Conservation (phyloP, 345 rosid species). For the Brassica juncea region DNA sequence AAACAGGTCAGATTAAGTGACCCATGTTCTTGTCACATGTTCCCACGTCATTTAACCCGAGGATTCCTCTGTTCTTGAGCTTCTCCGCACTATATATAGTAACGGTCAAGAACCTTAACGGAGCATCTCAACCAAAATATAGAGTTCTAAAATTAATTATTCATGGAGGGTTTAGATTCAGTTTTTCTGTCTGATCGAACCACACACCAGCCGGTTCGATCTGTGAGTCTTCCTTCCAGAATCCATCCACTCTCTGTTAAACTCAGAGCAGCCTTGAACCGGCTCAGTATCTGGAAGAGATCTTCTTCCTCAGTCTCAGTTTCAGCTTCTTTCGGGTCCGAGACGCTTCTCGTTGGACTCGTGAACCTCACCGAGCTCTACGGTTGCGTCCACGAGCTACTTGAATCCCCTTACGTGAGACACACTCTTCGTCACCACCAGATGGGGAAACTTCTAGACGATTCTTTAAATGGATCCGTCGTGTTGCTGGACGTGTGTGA, state of each 20-base stretch:
- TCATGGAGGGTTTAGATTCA: not conserved
- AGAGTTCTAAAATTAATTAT: not conserved
- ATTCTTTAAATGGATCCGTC: slow-evolving; percentile 43
- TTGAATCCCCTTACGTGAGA: slow-evolving; percentile 38
- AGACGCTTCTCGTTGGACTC: slow-evolving; percentile 42
- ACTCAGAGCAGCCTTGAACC: slow-evolving; percentile 26
- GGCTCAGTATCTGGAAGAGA: slow-evolving; percentile 40
- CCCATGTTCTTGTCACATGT: not conserved
- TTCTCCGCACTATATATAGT: slow-evolving; percentile 16
- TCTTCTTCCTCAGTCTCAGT: slow-evolving; percentile 34
- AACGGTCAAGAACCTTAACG: not conserved
- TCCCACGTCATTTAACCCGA: not conserved
- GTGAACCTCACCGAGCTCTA: slow-evolving; percentile 49
- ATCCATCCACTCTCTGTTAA: not conserved
- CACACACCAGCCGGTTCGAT: slow-evolving; percentile 1
- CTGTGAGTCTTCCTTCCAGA: not conserved
- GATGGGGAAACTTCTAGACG: slow-evolving; percentile 40
- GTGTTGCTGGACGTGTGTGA: slow-evolving; percentile 47
- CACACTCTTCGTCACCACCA: slow-evolving; percentile 29
- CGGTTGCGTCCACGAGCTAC: slow-evolving; percentile 39
- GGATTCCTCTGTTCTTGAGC: not conserved
- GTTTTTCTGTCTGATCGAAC: not conserved
- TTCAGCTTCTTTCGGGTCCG: slow-evolving; percentile 26
- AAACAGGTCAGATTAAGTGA: not conserved
- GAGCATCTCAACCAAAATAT: not conserved